Base-by-base conservation (phyloP, 2,329 filamentous ascomycete genomes). In the Alternaria sp. region DNA sequence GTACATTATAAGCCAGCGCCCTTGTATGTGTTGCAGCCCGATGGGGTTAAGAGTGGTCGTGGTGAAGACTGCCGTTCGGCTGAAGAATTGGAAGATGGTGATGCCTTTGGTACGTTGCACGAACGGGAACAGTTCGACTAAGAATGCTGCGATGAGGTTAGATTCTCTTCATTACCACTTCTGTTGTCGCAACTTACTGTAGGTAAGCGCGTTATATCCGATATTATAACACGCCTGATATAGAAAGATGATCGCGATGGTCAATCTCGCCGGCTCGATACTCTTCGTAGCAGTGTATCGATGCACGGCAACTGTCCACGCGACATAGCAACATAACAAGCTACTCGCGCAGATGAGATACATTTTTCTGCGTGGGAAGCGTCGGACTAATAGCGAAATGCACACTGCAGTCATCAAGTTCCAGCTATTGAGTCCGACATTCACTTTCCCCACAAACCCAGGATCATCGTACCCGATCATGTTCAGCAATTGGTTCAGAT, bases 1-100 rank as follows among this genome's bases (percentile, higher is more conserved):
- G 76, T 88, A 89, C 74, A 88, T 86, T 42, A 88, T 79, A 79
- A 86, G 86, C 60, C 88, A 85, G 72, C 86, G 81, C 83, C 86
- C 88, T 75, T 86, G 83, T 44, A 88, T 77, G 50, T 80, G 81
- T 49, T 85, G 80, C 82, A 87, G 86, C 4, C 86, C 87, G 62
- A 88, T 79, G 67, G 84, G 84, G 78, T 89, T 89, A 60, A 83
- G 83, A 63, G 79, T 85, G 77, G 86, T 85, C 62, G 84, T 84
- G 56, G 89, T 80, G 54, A 87, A 85, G 21, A 88, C 80, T 26
- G 86, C 80, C 37, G 85, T 84, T 72, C 88, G 85, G 17, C 88
- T 81, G 9, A 82, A 84, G 46, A 88, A 83, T 72, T 88, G 88
- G 81, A 88, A 86, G 60, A 88, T 70, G 4, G 74, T 74, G 39